Conservation (phyloP, 176 grass and related monocot genomes). For the Triticum monococcum region DNA sequence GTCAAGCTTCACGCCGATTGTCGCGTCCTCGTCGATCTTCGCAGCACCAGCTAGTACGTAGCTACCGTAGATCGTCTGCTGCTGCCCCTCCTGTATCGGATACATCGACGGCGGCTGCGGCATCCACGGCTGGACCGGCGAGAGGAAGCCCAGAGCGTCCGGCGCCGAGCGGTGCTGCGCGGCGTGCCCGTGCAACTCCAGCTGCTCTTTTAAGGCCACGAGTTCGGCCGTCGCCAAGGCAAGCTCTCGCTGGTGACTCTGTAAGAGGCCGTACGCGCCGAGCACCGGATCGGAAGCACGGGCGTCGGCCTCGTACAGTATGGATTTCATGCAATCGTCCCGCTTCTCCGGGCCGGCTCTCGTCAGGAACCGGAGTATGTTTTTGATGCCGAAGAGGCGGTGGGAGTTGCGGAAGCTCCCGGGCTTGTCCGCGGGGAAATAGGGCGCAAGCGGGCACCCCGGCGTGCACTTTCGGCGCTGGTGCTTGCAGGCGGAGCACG, state of each 20-base stretch:
- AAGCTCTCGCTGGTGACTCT: not conserved
- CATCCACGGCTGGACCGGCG: not conserved
- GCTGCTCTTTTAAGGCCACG: not conserved
- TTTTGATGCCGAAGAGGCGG: slow-evolving; percentile 40
- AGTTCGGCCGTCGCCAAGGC: not conserved
- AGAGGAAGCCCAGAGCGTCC: not conserved
- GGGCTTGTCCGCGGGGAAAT: slow-evolving; percentile 31
- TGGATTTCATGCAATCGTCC: slow-evolving; percentile 19
- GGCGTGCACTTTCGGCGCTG: slow-evolving; percentile 42
- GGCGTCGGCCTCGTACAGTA: slow-evolving; percentile 28
- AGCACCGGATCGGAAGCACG: slow-evolving; percentile 11
- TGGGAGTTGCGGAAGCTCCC: slow-evolving; percentile 29
- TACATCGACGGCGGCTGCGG: not conserved
- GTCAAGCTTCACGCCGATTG: not conserved
- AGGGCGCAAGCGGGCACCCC: slow-evolving; percentile 34
- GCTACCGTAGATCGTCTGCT: not conserved
- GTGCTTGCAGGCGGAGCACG: slow-evolving; percentile 49
- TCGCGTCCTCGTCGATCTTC: not conserved
- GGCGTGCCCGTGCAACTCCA: not conserved
- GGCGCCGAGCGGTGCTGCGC: not conserved
- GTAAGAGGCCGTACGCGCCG: slow-evolving; percentile 6
- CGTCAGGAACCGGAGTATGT: not conserved
- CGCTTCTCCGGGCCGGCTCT: not conserved
- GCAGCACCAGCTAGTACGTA: not conserved
- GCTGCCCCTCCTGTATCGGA: not conserved